phyloP scores from a whole-genome alignment of 768 basidiomycete species.

The Boletellus ananiceps region DNA sequence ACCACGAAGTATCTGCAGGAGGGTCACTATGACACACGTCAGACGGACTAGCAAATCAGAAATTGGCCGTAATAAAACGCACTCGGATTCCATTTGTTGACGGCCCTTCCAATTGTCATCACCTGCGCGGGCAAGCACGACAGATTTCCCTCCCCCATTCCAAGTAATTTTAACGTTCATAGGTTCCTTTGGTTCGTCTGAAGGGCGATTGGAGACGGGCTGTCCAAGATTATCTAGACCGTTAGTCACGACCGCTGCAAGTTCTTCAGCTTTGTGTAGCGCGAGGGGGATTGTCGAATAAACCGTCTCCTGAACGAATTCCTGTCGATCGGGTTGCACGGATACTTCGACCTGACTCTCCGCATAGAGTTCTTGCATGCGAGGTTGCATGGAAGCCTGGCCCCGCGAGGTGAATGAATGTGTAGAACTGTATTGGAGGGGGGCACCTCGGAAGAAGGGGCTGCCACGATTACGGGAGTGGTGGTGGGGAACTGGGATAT shows the following conservation, averaged over 20 bases:
- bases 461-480: constrained; percentile 29
- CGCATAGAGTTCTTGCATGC: constrained; percentile 46
- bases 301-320: constrained; percentile 55
- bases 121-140: constrained; percentile 66
- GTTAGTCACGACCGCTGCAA: constrained; percentile 12
- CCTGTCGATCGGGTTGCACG: constrained; percentile 27
- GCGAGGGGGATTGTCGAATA: constrained; percentile 59
- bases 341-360: constrained; percentile 31
- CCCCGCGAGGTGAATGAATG: constrained; percentile 37
- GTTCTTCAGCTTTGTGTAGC: constrained; percentile 35
- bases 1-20: constrained; percentile 34
- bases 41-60: constrained; percentile 6
- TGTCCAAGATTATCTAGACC: constrained; percentile 19
- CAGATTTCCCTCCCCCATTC: constrained; percentile 59
- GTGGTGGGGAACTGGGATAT: constrained; percentile 34
- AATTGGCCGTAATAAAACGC: constrained; percentile 26
- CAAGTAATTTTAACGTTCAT: constrained; percentile 54
- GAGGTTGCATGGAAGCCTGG: constrained; percentile 33
- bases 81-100: constrained; percentile 61
- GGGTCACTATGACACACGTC: constrained; percentile 24
- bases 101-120: constrained; percentile 76
- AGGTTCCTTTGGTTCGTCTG: constrained; percentile 29
- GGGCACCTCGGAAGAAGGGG: constrained; percentile 34
- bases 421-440: constrained; percentile 40
- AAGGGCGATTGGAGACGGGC: constrained; percentile 14